Base-by-base conservation (phyloP, 169 alveolate genomes). In the Plasmodium gallinaceum region DNA sequence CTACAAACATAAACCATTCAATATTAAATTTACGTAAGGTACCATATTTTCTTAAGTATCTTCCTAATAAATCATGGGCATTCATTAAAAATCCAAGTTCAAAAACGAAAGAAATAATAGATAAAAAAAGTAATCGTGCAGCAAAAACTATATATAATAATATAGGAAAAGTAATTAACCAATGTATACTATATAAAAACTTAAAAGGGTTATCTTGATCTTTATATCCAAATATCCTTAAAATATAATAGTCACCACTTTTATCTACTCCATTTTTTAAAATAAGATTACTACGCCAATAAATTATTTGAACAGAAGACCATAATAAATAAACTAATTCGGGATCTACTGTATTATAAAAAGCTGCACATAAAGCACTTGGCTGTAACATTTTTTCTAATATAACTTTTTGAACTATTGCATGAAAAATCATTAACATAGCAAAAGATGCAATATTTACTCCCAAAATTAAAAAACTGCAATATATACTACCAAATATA, bases 291-390 rank as follows among this genome's bases (percentile, higher is more conserved):
- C 86, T 83, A 18, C 85, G 24, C 96, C 96, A 94, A 43, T 92
- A 75, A 26, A 94, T 64, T 10, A 93, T 42, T 83, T 94, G 96
- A 22, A 69, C 73, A 20, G 95, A 62, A 9, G 96, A 88, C 93
- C 94, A 94, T 57, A 94, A 51, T 24, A 93, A 75, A 88, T 94
- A 94, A 85, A 91, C 90, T 37, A 94, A 20, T 16, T 91, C 74
- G 0, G 96, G 96, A 58, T 94, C 96, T 42, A 94, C 88, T 88
- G 93, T 92, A 74, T 90, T 94, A 37, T 92, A 74, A 66, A 91
- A 80, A 20, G 95, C 95, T 46, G 94, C 92, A 58, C 90, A 88
- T 60, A 90, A 74, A 7, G 95, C 94, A 72, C 92, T 78, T 16
- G 93, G 88, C 16, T 93, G 89, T 57, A 92, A 62, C 3, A 88